phyloP scores from a whole-genome alignment of 2,329 filamentous ascomycete genomes.

The Ophiobolus disseminans region DNA sequence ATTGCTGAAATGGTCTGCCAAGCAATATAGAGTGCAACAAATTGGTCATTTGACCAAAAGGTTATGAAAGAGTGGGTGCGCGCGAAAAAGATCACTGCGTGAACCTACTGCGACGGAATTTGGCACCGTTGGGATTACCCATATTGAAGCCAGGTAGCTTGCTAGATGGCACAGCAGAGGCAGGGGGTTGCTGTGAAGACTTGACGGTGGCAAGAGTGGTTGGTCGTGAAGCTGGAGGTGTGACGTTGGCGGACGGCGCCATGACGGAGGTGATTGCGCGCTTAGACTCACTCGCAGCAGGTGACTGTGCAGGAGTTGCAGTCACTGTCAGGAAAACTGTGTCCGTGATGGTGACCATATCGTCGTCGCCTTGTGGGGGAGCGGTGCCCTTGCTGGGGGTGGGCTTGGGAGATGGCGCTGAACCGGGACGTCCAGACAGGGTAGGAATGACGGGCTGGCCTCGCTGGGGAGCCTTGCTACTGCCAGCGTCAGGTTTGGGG shows the following conservation, averaged over 20 bases:
- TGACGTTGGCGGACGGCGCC: background rate
- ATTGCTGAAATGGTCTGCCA: background rate
- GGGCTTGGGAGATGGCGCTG: constrained; percentile 11
- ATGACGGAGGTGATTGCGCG: constrained; percentile 5
- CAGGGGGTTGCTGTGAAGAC: background rate
- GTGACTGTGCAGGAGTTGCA: constrained; percentile 13
- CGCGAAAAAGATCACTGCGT: background rate
- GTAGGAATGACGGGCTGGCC: constrained; percentile 28
- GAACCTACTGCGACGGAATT: constrained; percentile 32
- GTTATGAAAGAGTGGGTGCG: too few relatives aligned
- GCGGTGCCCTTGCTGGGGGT: constrained; percentile 6
- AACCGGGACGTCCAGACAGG: constrained; percentile 20
- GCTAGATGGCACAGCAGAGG: constrained; percentile 5
- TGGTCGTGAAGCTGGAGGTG: background rate
- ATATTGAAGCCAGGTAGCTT: constrained; percentile 11
- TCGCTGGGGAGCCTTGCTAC: too few relatives aligned
- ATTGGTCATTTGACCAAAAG: too few relatives aligned
- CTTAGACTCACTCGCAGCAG: too few relatives aligned
- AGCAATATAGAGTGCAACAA: background rate
- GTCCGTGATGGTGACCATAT: constrained; percentile 33
- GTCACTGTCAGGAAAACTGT: constrained; percentile 39
- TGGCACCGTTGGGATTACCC: constrained; percentile 24
- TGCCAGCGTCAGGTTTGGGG: constrained; percentile 8
- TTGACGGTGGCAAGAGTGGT: background rate
- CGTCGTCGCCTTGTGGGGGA: too few relatives aligned